These are phyloP conservation scores for Pseudogymnoascus sp. DNA, from an alignment of 2,329 filamentous ascomycete species.

Conservation along the genomic window DNA sequence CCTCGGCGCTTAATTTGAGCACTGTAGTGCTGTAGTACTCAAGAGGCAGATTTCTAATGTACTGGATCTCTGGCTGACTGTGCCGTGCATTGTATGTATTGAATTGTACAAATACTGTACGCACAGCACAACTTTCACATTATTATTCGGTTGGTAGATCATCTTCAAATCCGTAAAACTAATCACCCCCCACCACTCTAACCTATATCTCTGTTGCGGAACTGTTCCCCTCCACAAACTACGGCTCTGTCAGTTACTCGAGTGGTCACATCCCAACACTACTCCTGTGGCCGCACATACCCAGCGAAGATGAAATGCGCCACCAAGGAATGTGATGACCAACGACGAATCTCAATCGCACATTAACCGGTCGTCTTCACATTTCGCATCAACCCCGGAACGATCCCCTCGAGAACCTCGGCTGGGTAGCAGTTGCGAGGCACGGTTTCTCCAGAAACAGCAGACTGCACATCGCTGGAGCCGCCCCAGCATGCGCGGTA, in stretches of 20 bases:
- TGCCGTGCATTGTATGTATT: not conserved
- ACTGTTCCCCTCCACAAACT: not conserved
- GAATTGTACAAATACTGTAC: not conserved
- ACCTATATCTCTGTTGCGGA: not conserved
- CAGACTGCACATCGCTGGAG: not conserved
- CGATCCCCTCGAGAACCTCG: not conserved
- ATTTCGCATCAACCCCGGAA: constrained; percentile 1
- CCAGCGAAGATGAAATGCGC: constrained; percentile 7
- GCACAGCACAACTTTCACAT: not conserved
- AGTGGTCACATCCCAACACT: not conserved
- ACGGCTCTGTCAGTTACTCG: not conserved
- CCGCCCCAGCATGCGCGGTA: not conserved
- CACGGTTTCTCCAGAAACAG: not conserved
- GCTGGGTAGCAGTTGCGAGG: not conserved
- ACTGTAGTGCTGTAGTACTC: not conserved
- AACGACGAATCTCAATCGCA: constrained; percentile 6
- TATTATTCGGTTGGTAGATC: constrained; percentile 1
- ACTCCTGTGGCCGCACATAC: constrained; percentile 2
- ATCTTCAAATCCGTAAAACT: constrained; percentile 1
- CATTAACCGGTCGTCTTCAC: not conserved
- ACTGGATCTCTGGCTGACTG: not conserved
- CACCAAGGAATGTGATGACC: constrained; percentile 2
- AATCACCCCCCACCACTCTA: not conserved
- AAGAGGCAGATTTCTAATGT: not conserved
- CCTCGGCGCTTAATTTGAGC: not conserved